phyloP scores from a whole-genome alignment of 345 rosid genomes.

The Eucalyptus albens region DNA sequence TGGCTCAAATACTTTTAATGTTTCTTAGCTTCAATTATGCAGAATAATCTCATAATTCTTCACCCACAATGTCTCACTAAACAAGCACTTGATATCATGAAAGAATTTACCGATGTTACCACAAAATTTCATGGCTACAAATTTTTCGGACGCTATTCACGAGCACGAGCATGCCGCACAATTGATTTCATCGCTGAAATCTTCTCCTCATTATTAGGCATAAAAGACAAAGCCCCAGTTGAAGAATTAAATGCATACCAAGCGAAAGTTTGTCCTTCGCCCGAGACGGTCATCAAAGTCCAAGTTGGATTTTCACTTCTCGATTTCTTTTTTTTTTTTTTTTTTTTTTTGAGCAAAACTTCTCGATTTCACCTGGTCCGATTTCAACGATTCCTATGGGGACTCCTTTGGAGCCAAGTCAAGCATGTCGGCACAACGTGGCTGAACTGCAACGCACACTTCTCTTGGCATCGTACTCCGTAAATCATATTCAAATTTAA shows the following conservation, averaged over 20 bases:
- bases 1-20: neutral
- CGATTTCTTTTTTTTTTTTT: no score
- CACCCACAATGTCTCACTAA: neutral
- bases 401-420: neutral
- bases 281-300: neutral
- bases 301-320: neutral
- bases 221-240: neutral
- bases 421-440: neutral
- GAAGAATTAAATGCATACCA: neutral
- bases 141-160: neutral
- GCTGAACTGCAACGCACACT: neutral
- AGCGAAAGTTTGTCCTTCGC: neutral
- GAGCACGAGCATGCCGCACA: neutral
- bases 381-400: neutral
- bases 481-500: neutral
- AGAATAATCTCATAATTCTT: neutral
- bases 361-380: neutral
- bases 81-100: neutral
- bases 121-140: neutral
- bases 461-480: neutral
- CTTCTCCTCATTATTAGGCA: neutral
- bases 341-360: neutral
- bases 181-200: neutral
- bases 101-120: neutral
- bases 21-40: neutral